Evolutionary conservation across 2,329 filamentous ascomycete species (phyloP).

Genomic region (Paraphaeosphaeria minitans): DNA sequence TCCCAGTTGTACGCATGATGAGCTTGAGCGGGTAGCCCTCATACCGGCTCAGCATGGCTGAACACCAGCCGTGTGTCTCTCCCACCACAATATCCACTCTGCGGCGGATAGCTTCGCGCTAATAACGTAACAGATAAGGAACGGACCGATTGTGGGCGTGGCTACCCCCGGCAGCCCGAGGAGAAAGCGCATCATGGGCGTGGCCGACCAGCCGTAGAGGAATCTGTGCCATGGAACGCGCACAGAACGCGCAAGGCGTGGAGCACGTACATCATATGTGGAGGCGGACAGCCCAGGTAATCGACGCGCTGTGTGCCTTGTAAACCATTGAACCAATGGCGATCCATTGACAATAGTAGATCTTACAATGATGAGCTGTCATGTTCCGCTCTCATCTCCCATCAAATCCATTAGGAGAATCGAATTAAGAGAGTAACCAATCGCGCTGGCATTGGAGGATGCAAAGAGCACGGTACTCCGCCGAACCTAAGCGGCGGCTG

Average conservation of each 20-base stretch:
- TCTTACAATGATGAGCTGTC: neutral
- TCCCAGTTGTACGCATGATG: slow-evolving; percentile 1
- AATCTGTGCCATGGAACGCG: neutral
- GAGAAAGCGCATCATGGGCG: slow-evolving; percentile 1
- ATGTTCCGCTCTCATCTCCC: neutral
- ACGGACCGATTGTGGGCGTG: neutral
- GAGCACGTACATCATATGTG: neutral
- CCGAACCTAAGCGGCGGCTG: slow-evolving; percentile 3
- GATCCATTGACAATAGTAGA: neutral
- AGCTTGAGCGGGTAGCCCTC: neutral
- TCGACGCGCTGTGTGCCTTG: neutral
- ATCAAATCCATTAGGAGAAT: neutral
- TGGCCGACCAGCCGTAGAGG: neutral
- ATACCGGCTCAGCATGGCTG: neutral
- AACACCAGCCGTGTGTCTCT: neutral
- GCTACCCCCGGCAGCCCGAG: neutral
- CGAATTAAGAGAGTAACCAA: neutral
- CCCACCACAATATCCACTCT: neutral
- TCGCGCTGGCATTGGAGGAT: neutral
- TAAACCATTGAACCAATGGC: neutral
- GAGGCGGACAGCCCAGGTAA: neutral
- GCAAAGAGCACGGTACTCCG: neutral
- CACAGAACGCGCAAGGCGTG: slow-evolving; percentile 7
- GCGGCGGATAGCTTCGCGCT: neutral
- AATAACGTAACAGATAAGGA: slow-evolving; percentile 1